Conservation (phyloP, 371 early-diverging fungal species). For the Circinella minor region DNA sequence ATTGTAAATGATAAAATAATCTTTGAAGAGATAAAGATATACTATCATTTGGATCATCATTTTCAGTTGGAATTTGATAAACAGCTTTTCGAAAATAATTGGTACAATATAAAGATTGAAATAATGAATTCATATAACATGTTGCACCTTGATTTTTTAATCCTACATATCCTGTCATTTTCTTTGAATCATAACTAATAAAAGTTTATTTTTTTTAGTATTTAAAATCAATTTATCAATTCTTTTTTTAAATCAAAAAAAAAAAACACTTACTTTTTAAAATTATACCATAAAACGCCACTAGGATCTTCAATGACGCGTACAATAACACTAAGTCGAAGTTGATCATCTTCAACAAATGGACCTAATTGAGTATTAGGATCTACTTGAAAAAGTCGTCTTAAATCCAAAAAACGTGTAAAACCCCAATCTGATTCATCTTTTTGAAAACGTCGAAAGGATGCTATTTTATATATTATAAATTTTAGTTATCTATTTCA, state of each 20-base stretch:
- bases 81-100: conserved; percentile 92
- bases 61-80: conserved; percentile 90
- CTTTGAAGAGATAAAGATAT: conserved; percentile 95
- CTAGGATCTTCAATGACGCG: conserved; percentile 86
- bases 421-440: conserved; percentile 93
- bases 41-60: conserved; percentile 83
- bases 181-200: conserved; percentile 85
- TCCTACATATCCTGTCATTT: conserved; percentile 93
- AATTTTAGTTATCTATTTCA: too few species aligned
- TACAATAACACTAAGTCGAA: conserved; percentile 26
- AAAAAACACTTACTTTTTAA: conserved; percentile 64
- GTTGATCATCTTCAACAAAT: conserved; percentile 18
- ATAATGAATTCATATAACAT: conserved; percentile 99
- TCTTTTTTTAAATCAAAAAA: background rate
- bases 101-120: conserved; percentile 97
- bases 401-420: conserved; percentile 65
- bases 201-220: too few species aligned
- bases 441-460: conserved; percentile 80
- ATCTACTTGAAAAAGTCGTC: conserved; percentile 26
- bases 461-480: conserved; percentile 34
- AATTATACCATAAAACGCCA: conserved; percentile 94
- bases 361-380: conserved; percentile 17
- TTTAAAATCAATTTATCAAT: too few species aligned
- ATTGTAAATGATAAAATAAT: conserved; percentile 91
- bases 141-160: conserved; percentile 99